Conservation (phyloP, 495 filamentous ascomycete species). For the Trichoderma reesei region DNA sequence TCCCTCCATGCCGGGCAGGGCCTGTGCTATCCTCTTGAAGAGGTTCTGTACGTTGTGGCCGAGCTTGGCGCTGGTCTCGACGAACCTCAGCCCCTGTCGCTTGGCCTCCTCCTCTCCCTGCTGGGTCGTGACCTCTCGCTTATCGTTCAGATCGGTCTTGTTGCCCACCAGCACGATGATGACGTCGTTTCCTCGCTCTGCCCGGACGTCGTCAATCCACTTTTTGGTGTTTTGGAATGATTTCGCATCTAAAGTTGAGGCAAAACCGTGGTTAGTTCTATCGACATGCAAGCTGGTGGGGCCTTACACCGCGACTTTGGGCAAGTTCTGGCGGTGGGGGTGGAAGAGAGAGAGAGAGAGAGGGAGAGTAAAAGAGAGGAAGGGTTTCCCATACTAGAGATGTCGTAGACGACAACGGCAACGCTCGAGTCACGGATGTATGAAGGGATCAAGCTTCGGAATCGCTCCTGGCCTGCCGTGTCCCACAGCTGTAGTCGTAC, state of each 20-base stretch:
- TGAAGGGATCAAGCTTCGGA: slow-evolving; percentile 90
- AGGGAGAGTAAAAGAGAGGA: no score
- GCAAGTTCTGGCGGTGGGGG: slow-evolving; percentile 10
- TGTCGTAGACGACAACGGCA: slow-evolving; percentile 97
- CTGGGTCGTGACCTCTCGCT: slow-evolving; percentile 85
- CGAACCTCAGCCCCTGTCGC: slow-evolving; percentile 92
- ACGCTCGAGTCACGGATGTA: slow-evolving; percentile 97
- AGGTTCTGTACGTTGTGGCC: slow-evolving; percentile 96
- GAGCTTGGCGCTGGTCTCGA: slow-evolving; percentile 96
- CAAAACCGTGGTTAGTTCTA: background rate
- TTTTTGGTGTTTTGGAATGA: slow-evolving; percentile 96
- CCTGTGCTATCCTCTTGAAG: slow-evolving; percentile 95
- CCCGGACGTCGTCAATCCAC: slow-evolving; percentile 98
- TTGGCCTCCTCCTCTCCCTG: slow-evolving; percentile 99
- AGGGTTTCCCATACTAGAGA: slow-evolving; percentile 54
- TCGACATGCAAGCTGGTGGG: background rate
- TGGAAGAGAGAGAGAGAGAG: background rate
- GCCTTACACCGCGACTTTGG: slow-evolving; percentile 13
- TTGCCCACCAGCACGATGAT: slow-evolving; percentile 98
- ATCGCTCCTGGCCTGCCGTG: slow-evolving; percentile 93
- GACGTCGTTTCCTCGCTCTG: slow-evolving; percentile 93
- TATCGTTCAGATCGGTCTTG: slow-evolving; percentile 97
- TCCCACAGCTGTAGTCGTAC: slow-evolving; percentile 98
- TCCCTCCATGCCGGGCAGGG: slow-evolving; percentile 94
- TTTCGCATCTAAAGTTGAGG: slow-evolving; percentile 51